Percentiles rank a stretch among this genome's conserved stretches.
phyloP scores from a whole-genome alignment of 1,284 basidiomycete genomes.

The Chondrostereum purpureum region DNA sequence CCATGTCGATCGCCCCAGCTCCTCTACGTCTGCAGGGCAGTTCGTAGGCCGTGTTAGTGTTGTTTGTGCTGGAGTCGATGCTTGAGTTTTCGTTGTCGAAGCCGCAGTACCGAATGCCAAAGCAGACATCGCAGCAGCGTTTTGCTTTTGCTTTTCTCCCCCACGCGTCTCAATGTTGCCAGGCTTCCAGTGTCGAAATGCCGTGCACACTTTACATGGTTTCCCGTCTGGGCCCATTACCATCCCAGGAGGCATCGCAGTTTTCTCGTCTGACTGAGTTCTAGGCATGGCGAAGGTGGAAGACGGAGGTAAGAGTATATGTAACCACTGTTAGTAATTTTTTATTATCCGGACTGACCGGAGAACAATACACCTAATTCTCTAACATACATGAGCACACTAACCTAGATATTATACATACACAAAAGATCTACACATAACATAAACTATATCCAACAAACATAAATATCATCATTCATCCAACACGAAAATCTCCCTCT shows the following conservation, averaged over 20 bases:
- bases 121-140: conserved; percentile 34
- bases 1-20: conserved; percentile 89
- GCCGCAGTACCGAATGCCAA: conserved; percentile 29
- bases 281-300: not conserved
- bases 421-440: too few relatives aligned
- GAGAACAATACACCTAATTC: too few relatives aligned
- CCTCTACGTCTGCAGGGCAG: conserved; percentile 85
- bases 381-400: too few relatives aligned
- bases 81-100: conserved; percentile 14
- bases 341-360: too few relatives aligned
- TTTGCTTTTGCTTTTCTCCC: conserved; percentile 21
- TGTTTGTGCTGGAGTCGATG: conserved; percentile 23
- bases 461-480: too few relatives aligned
- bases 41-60: conserved; percentile 50
- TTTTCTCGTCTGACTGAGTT: conserved; percentile 12
- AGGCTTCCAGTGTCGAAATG: conserved; percentile 71
- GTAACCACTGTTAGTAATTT: too few relatives aligned
- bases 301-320: too few relatives aligned
- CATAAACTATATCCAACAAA: too few relatives aligned
- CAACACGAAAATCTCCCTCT: too few relatives aligned
- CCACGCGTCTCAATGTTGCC: conserved; percentile 22
- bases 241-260: conserved; percentile 61
- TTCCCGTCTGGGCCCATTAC: conserved; percentile 88
- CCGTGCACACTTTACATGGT: conserved; percentile 87
- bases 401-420: too few relatives aligned